These are phyloP conservation scores for Epipyxis sp. DNA, from an alignment of 108 stramenopile species.

Conservation along the genomic window DNA sequence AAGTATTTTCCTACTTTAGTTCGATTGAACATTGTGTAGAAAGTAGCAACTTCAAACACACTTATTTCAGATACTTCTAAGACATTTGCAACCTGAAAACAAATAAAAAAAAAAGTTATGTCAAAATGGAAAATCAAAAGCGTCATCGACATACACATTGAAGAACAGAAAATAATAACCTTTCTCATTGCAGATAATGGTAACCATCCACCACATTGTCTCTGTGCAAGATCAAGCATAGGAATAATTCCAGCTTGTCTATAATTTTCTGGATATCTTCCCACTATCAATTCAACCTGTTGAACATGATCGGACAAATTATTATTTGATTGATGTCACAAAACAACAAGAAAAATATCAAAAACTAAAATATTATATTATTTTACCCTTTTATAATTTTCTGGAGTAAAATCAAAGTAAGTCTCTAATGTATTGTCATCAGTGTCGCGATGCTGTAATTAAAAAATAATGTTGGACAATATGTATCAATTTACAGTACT, in stretches of 20 bases:
- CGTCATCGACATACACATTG: no score
- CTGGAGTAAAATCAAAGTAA: slow-evolving; percentile 85
- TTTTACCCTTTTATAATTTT: slow-evolving; percentile 84
- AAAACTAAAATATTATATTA: background rate
- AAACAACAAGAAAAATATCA: background rate
- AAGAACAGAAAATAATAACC: no score
- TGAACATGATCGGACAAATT: background rate
- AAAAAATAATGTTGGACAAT: background rate
- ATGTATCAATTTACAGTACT: background rate
- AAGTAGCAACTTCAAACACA: slow-evolving; percentile 97
- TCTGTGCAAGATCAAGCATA: slow-evolving; percentile 43
- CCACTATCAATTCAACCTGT: background rate
- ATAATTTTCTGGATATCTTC: slow-evolving; percentile 91
- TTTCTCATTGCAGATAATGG: slow-evolving; percentile 98
- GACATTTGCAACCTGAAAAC: slow-evolving; percentile 68
- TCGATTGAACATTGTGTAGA: slow-evolving; percentile 99
- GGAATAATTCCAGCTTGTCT: slow-evolving; percentile 77
- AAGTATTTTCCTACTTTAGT: slow-evolving; percentile 99
- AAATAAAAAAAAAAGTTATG: background rate
- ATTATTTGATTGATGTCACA: background rate
- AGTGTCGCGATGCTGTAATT: slow-evolving; percentile 80
- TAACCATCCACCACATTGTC: slow-evolving; percentile 96
- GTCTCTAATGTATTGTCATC: slow-evolving; percentile 83
- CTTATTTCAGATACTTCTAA: slow-evolving; percentile 78
- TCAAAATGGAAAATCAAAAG: no score